Evolutionary conservation across 352 stramenopile genomes (phyloP), one percentile per base, ranked within the genome.

Genomic region (Thraustotheca clavata): DNA sequence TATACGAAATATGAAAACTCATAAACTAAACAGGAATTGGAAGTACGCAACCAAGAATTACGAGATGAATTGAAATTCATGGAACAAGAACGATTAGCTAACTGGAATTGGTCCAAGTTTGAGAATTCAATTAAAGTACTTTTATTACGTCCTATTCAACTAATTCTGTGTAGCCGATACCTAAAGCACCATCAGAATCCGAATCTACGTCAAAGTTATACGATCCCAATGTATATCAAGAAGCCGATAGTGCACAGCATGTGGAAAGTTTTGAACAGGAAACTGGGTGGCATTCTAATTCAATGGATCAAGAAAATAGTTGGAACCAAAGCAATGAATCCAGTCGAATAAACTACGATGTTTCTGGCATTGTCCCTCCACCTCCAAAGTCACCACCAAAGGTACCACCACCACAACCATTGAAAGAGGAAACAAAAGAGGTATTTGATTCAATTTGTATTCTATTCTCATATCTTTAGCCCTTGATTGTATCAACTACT

Each of bases 31-130:
- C 63, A 93, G 82, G 83, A 93, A 29, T 60, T 94, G 29, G 86
- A 94, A 49, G 72, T 76, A 12, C 85, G 86, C 57, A 91, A 89
- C 41, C 77, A 71, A 16, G 83, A 91, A 46, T 52, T 89, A 16
- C 69, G 67, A 5, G 76, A 91, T 57, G 79, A 94, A 65, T 73
- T 93, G 63, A 88, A 80, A 54, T 92, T 91, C 26, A 36, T 94
- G 3, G 80, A 93, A 65, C 81, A 73, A 59, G 79, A 89, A 49
- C 76, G 83, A 1, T 67, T 93, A 29, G 74, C 85, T 26, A 80
- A 91, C 52, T 92, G 83, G 83, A 76, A 75, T n/a, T 67, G 60
- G 60, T 26, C 60, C 12, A 87, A 84, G 36, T 80, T n/a, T n/a
- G n/a, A n/a, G n/a, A n/a, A n/a, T n/a, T n/a, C n/a, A n/a, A n/a